phyloP scores from a whole-genome alignment of 805 yeast genomes.

The Metschnikowia anglica region DNA sequence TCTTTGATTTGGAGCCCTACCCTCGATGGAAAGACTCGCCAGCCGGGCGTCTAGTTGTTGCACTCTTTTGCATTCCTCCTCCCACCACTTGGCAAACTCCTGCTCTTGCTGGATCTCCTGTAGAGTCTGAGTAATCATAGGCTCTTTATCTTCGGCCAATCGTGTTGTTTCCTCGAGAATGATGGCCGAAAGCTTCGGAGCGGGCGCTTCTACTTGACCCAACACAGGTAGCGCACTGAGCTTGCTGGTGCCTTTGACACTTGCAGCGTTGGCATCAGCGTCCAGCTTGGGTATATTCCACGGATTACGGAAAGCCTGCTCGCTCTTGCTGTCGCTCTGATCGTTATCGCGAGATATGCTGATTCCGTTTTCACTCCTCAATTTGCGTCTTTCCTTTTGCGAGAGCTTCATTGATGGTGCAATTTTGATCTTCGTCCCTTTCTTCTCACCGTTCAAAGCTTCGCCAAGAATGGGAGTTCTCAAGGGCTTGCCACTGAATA shows the following conservation, averaged over 20 bases:
- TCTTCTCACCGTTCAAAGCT: constrained; percentile 14
- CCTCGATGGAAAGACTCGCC: neutral
- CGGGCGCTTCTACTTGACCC: constrained; percentile 17
- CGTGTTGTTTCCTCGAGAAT: constrained; percentile 45
- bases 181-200: constrained; percentile 37
- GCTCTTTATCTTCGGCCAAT: constrained; percentile 33
- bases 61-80: constrained; percentile 65
- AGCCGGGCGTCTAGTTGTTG: constrained; percentile 34
- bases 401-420: constrained; percentile 47
- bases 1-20: neutral
- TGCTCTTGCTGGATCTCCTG: constrained; percentile 79
- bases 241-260: neutral
- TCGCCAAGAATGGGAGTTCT: constrained; percentile 12
- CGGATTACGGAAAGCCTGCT: constrained; percentile 11
- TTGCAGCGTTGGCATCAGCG: neutral
- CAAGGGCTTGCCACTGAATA: neutral
- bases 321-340: neutral
- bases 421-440: constrained; percentile 30
- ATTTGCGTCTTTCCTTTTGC: constrained; percentile 57
- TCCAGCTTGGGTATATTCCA: constrained; percentile 8
- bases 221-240: constrained; percentile 22
- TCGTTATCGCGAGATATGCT: neutral
- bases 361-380: constrained; percentile 21
- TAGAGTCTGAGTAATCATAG: constrained; percentile 41
- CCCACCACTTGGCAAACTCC: constrained; percentile 89